Base-by-base conservation (phyloP, 352 stramenopile species). In the Phytophthora foliorum region DNA sequence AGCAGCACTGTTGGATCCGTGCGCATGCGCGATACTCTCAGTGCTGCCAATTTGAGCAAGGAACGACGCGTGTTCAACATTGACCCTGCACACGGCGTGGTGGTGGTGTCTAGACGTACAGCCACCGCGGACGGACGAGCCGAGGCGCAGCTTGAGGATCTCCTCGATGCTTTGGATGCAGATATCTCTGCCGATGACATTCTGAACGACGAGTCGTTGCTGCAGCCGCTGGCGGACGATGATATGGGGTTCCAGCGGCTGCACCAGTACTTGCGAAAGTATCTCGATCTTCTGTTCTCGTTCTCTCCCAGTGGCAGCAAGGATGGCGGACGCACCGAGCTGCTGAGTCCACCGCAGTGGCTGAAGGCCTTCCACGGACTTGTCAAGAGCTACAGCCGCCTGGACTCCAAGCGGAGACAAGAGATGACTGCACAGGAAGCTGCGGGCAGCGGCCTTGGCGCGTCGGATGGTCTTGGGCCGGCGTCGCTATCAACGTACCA, bases 61-160 rank as follows among this genome's bases (percentile, higher is more conserved):
- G 86, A 94, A 49, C 75, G 84, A 0, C 82, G 86, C 1, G 45
- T 91, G 27, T 91, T 90, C 45, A 87, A 89, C 22, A 57, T 91
- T 27, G 86, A 94, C 31, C 79, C 82, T n/a, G 67, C 84, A 6
- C 86, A 94, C 61, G 86, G 81, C 44, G 86, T 90, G 0, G 81
- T 90, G 9, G 73, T 94, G 17, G 69, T 94, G 9, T 89, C 84
- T 0, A 62, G 63, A 44, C 56, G 62, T 6, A 70, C 75, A 6
- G 69, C 56, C 6, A 83, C 70, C 6, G 50, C 59, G 0, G 57
- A 77, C 6, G 77, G 80, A 38, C 57, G 67, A 16, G 42, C 79
- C 2, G 81, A 84, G 24, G 52, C 49, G 1, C 75, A 79, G 14
- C 64, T 94, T 5, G 72, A 77, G 5, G 46, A 76, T 16, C 62